Evolutionary conservation across 495 filamentous ascomycete genomes (phyloP).

Genomic region (Aspergillus indologenus): DNA sequence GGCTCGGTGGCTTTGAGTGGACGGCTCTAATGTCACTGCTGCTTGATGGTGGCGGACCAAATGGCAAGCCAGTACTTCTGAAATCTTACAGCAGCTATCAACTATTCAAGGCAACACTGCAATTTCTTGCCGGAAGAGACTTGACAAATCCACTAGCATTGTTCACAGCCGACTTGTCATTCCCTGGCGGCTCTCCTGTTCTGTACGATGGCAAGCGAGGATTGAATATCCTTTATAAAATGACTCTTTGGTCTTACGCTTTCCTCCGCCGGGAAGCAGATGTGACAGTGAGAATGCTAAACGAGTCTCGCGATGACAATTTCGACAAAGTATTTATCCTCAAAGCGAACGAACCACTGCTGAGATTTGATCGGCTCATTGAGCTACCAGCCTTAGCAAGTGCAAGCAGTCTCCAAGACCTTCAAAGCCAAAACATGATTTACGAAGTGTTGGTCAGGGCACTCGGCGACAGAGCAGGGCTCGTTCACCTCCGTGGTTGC

Average conservation of each 20-base stretch:
- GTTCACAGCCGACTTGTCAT: constrained; percentile 29
- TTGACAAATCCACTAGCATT: constrained; percentile 64
- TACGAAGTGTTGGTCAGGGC: constrained; percentile 64
- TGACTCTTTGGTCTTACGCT: constrained; percentile 80
- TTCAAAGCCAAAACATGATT: constrained; percentile 36
- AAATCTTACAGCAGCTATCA: constrained; percentile 85
- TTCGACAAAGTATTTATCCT: constrained; percentile 81
- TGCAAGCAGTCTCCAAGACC: constrained; percentile 28
- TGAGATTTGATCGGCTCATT: constrained; percentile 66
- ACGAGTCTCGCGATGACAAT: constrained; percentile 69
- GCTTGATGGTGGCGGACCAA: constrained; percentile 68
- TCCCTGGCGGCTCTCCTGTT: constrained; percentile 40
- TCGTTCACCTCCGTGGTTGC: constrained; percentile 56
- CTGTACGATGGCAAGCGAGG: constrained; percentile 64
- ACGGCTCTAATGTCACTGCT: constrained; percentile 72
- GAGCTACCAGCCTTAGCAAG: constrained; percentile 30
- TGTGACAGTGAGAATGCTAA: constrained; percentile 66
- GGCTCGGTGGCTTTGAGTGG: constrained; percentile 95
- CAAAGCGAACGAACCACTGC: constrained; percentile 61
- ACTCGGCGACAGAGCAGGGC: constrained; percentile 67
- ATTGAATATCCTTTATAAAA: constrained; percentile 86
- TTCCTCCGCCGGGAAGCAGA: constrained; percentile 68
- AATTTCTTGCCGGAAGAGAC: constrained; percentile 73
- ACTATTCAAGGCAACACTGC: constrained; percentile 86
- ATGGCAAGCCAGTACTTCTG: constrained; percentile 67